Evolutionary conservation across 2,329 filamentous ascomycete genomes (phyloP), one percentile per base, ranked within the genome.

Genomic region (Nakataea oryzae): DNA sequence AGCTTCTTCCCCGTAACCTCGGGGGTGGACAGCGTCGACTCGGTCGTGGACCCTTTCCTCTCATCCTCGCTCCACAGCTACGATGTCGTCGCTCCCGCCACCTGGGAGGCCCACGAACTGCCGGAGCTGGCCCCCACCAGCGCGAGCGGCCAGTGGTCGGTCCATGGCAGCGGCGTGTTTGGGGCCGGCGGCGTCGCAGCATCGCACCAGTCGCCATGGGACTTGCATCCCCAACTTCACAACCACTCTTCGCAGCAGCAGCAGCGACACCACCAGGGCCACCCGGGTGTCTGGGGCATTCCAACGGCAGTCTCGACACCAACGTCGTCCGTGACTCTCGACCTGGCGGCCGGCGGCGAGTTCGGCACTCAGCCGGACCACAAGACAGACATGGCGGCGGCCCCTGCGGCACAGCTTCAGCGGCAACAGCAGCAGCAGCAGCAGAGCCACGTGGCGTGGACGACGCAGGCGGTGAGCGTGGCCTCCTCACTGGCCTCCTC

Each of bases 81-180:
- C 57, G 59, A 54, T 6, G 58, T 54, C 29, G 24, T 34, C 59
- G 32, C 67, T 65, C 59, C 64, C 47, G 66, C 60, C 60, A 65
- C 54, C 41, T 63, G 61, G 68, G 64, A 57, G 58, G 58, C 57
- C 9, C 34, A 30, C 28, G 41, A 30, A 27, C 14, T 77, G 27
- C 67, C 72, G 12, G 64, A 69, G 6, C 68, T 59, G 58, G 58
- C 50, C 41, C 24, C 24, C 29, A 41, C 26, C 47, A 30, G 29
- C 59, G 47, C 47, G 24, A 27, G 27, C 41, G 14, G 50, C 17
- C 59, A 27, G 28, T 50, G 41, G 47, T 26, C 59, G 9, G 59
- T 47, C 26, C 59, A 14, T 54, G 34, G 17, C 21, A 17, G 41
- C 41, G 41, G 41, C 41, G 17, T 32, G 9, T 32, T 32, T 32